Evolutionary conservation across 176 grass and related monocot genomes (phyloP).

Genomic region (Thalia dealbata): DNA sequence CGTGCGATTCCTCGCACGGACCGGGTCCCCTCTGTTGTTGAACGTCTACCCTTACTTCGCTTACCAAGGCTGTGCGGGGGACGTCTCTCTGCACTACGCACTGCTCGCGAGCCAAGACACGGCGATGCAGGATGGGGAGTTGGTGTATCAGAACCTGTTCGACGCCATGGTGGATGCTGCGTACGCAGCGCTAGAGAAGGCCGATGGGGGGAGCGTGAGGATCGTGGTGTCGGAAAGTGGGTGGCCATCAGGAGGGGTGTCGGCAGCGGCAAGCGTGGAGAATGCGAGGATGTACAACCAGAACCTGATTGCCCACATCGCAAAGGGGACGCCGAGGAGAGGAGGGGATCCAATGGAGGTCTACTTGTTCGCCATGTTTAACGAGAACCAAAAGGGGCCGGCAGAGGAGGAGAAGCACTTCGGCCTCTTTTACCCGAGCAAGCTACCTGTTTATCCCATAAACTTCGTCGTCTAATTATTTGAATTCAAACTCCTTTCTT

Average conservation of each 20-base stretch:
- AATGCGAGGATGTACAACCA: slow-evolving; percentile 67
- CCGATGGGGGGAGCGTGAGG: neutral
- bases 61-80: neutral
- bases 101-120: slow-evolving; percentile 36
- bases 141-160: slow-evolving; percentile 49
- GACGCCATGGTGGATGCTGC: slow-evolving; percentile 48
- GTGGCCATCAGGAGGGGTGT: slow-evolving; percentile 56
- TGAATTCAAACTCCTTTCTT: no score
- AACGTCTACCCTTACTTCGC: slow-evolving; percentile 82
- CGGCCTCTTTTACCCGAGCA: neutral
- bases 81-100: slow-evolving; percentile 27
- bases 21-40: slow-evolving; percentile 42
- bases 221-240: slow-evolving; percentile 63
- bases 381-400: neutral
- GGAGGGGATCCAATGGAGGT: neutral
- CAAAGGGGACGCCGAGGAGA: neutral
- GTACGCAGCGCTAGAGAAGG: slow-evolving; percentile 39
- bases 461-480: neutral
- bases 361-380: neutral
- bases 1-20: slow-evolving; percentile 28
- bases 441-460: neutral
- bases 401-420: neutral
- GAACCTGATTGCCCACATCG: slow-evolving; percentile 20
- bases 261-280: slow-evolving; percentile 8
- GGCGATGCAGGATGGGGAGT: slow-evolving; percentile 26